Evolutionary conservation across 75 land plant genomes (phyloP).

Genomic region (Cunninghamia lanceolata): DNA sequence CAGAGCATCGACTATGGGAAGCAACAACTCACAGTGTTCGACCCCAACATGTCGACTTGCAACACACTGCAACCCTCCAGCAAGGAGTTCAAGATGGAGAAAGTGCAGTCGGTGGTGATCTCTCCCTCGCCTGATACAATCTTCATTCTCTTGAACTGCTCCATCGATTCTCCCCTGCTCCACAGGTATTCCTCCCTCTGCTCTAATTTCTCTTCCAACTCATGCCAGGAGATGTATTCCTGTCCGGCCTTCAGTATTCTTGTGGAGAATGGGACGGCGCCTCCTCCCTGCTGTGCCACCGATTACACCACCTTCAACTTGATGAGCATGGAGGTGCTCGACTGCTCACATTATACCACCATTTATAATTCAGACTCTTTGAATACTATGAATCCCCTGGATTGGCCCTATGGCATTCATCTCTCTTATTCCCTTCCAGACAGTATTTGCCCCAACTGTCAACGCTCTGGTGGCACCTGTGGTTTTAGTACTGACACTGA

Average conservation of each 20-base stretch:
- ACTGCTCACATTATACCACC: constrained; percentile 2
- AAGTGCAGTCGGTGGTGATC: neutral
- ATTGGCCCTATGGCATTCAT: constrained; percentile 6
- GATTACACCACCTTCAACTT: neutral
- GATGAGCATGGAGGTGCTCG: neutral
- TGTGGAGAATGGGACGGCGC: neutral
- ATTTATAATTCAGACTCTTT: neutral
- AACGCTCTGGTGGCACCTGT: neutral
- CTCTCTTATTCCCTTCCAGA: neutral
- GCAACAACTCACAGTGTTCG: neutral
- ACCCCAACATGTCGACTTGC: constrained; percentile 6
- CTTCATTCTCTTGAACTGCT: neutral
- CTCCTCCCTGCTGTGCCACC: constrained; percentile 1
- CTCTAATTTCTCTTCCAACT: neutral
- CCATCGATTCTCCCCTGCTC: neutral
- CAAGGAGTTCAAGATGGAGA: constrained; percentile 8
- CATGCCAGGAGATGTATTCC: constrained; percentile 1
- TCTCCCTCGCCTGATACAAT: neutral
- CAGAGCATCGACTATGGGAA: neutral
- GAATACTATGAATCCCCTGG: neutral
- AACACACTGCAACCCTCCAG: neutral
- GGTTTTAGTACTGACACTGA: neutral
- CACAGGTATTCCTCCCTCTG: constrained; percentile 8
- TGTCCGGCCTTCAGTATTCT: constrained; percentile 2
- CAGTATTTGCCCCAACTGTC: neutral